These are phyloP conservation scores for Yamadazyma sp. DNA, from an alignment of 1,139 yeast species.

Conservation along the genomic window DNA sequence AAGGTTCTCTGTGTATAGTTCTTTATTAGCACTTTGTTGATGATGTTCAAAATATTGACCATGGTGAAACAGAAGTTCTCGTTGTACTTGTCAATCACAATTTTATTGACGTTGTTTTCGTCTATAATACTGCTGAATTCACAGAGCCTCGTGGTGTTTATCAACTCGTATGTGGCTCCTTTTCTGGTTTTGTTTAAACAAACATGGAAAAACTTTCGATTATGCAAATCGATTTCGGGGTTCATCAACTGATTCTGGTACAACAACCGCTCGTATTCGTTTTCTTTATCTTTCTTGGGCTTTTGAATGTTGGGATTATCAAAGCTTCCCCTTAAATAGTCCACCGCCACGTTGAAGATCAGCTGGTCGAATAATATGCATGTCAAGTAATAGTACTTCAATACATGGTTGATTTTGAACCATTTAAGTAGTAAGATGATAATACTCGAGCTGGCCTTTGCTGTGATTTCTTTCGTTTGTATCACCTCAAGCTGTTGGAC, in stretches of 20 bases:
- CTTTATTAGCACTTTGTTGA: constrained; percentile 46
- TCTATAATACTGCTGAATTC: constrained; percentile 24
- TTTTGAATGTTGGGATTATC: constrained; percentile 36
- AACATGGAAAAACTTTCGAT: constrained; percentile 44
- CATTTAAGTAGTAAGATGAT: constrained; percentile 60
- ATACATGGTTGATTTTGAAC: constrained; percentile 75
- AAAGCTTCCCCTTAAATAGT: constrained; percentile 40
- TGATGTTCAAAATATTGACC: constrained; percentile 42
- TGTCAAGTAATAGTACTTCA: constrained; percentile 75
- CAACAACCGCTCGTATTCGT: constrained; percentile 35
- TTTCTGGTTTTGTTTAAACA: constrained; percentile 27
- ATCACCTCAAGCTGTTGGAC: constrained; percentile 52
- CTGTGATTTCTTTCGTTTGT: constrained; percentile 61
- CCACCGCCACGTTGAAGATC: constrained; percentile 45
- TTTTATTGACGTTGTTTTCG: constrained; percentile 30
- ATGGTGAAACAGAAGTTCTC: constrained; percentile 44
- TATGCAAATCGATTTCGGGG: constrained; percentile 42
- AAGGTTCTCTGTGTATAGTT: constrained; percentile 54
- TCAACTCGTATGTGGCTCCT: constrained; percentile 20
- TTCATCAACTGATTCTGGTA: constrained; percentile 45
- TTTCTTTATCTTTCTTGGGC: constrained; percentile 23
- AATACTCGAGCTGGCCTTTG: constrained; percentile 62
- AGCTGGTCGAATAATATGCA: constrained; percentile 75
- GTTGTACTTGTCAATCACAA: constrained; percentile 36
- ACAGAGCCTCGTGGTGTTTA: constrained; percentile 30